Percentiles rank a stretch among this genome's conserved stretches.
Conservation (phyloP, 805 yeast genomes). For the Monosporozyma solicola region DNA sequence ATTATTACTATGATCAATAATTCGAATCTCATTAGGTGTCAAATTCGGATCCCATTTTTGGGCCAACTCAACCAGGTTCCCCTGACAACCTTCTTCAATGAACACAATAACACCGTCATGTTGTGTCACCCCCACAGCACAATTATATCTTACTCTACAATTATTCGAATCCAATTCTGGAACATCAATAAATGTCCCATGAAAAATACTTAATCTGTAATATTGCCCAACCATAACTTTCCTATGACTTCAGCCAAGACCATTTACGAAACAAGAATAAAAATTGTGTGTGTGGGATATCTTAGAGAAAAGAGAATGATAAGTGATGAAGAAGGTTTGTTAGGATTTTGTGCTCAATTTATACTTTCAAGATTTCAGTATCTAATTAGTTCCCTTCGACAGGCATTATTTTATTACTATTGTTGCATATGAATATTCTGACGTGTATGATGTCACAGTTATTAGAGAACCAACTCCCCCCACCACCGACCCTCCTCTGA, state of each 20-base stretch:
- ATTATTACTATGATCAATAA: slow-evolving; percentile 22
- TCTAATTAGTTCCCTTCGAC: background rate
- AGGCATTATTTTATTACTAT: background rate
- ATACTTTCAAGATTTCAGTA: background rate
- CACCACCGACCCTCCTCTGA: too few relatives aligned
- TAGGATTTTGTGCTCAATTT: background rate
- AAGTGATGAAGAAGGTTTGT: background rate
- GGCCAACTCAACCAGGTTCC: slow-evolving; percentile 26
- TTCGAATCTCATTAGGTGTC: slow-evolving; percentile 9
- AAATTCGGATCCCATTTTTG: slow-evolving; percentile 11
- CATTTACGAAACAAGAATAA: background rate
- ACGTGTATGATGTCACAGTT: too few relatives aligned
- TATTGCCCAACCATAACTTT: background rate
- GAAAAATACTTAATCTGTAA: slow-evolving; percentile 26
- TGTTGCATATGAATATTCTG: too few relatives aligned
- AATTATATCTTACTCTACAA: slow-evolving; percentile 41
- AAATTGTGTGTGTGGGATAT: background rate
- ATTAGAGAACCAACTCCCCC: too few relatives aligned
- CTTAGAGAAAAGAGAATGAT: background rate
- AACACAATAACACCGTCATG: slow-evolving; percentile 37
- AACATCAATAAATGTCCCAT: slow-evolving; percentile 69
- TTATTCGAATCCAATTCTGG: slow-evolving; percentile 45
- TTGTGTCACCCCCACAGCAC: background rate
- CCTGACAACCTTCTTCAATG: slow-evolving; percentile 17
- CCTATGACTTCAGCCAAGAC: background rate